phyloP scores from a whole-genome alignment of 2,329 filamentous ascomycete genomes.

The Aspergillus fischeri region DNA sequence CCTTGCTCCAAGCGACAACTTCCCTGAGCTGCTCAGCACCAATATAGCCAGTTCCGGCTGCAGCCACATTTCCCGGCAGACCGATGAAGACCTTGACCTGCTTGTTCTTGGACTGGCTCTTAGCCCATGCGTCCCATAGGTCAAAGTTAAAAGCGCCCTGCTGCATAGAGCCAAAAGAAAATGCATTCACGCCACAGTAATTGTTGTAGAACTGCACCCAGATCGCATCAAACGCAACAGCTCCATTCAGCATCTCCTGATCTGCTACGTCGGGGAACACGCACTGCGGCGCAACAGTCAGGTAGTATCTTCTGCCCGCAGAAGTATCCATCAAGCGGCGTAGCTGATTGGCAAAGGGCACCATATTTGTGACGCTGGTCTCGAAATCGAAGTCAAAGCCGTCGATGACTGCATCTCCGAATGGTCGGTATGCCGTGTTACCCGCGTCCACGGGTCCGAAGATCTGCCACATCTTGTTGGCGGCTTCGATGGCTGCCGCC shows the following conservation, averaged over 20 bases:
- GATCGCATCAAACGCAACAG: conserved; percentile 57
- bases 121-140: conserved; percentile 64
- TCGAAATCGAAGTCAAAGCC: conserved; percentile 78
- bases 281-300: conserved; percentile 67
- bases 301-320: conserved; percentile 51
- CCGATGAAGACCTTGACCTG: conserved; percentile 61
- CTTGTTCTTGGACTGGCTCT: conserved; percentile 53
- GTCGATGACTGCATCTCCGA: conserved; percentile 62
- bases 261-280: conserved; percentile 60
- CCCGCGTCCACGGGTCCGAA: conserved; percentile 57
- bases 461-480: conserved; percentile 63
- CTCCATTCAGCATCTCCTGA: conserved; percentile 52
- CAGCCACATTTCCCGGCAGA: conserved; percentile 52
- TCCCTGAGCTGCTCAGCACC: conserved; percentile 42
- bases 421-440: conserved; percentile 56
- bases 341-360: conserved; percentile 56
- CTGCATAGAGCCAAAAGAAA: conserved; percentile 37
- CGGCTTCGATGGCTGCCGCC: conserved; percentile 51
- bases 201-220: conserved; percentile 69
- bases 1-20: conserved; percentile 52
- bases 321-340: conserved; percentile 53
- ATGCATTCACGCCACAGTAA: conserved; percentile 59
- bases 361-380: conserved; percentile 55
- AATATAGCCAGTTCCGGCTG: conserved; percentile 56
- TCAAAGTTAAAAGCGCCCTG: conserved; percentile 59